Evolutionary conservation across 768 basidiomycete genomes (phyloP).

Genomic region (Trametes coccinea): DNA sequence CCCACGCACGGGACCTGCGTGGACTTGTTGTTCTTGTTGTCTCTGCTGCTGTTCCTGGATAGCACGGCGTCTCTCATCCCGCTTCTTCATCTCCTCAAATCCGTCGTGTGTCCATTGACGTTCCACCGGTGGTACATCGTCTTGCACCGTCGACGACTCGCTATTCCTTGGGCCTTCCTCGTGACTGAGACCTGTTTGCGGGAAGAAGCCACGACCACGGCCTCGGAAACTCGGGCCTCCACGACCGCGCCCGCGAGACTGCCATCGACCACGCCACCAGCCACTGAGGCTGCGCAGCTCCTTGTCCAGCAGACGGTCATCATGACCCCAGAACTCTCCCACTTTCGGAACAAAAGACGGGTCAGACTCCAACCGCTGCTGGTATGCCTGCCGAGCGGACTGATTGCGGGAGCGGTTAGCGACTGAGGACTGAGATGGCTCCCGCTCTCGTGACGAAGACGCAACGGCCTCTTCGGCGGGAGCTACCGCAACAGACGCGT

Average conservation of each 20-base stretch:
- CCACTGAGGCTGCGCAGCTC: conserved; percentile 78
- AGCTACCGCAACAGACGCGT: conserved; percentile 20
- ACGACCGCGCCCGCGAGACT: conserved; percentile 65
- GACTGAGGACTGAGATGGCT: conserved; percentile 29
- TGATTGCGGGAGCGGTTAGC: conserved; percentile 48
- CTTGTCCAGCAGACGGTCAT: conserved; percentile 85
- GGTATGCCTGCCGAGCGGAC: conserved; percentile 82
- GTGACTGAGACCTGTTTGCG: conserved; percentile 14
- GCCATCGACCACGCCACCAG: conserved; percentile 86
- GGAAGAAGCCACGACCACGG: conserved; percentile 51
- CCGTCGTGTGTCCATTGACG: conserved; percentile 83
- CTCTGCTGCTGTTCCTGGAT: conserved; percentile 37
- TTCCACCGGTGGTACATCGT: conserved; percentile 58
- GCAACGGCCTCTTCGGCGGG: conserved; percentile 36
- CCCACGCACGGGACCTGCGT: conserved; percentile 28
- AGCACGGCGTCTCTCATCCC: conserved; percentile 56
- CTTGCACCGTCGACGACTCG: conserved; percentile 26
- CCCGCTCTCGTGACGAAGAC: conserved; percentile 39
- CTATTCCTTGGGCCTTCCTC: conserved; percentile 21
- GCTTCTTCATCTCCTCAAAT: conserved; percentile 81
- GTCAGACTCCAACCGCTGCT: conserved; percentile 77
- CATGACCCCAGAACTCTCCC: conserved; percentile 94
- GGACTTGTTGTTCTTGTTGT: conserved; percentile 38
- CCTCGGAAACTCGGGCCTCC: conserved; percentile 50
- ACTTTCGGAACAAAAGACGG: conserved; percentile 89